Base-by-base conservation (phyloP, 305 asterid genomes). In the Petunia hybrid region DNA sequence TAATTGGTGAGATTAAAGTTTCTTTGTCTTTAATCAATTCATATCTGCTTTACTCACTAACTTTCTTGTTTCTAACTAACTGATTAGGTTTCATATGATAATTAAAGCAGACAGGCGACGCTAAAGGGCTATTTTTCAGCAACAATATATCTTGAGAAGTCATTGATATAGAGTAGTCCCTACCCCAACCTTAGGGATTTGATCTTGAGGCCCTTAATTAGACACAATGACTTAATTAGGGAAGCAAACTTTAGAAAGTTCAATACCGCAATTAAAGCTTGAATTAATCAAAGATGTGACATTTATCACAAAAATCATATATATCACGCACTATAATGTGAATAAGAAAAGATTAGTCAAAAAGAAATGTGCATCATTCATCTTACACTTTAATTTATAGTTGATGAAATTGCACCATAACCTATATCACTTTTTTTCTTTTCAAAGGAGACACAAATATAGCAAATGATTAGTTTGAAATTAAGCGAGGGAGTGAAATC, bases 11-110 rank as follows among this genome's bases (percentile, higher is more conserved):
- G 76, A 76, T 7, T 77, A 46, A 61, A 51, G 75, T 39, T 70
- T 71, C 46, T 78, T 45, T 57, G 38, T 75, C 82, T 68, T 84
- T n/a, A 78, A 78, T 78, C 65, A 76, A 22, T 16, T 40, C 45
- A 22, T 53, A 35, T 5, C 63, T 43, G 4, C 10, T 77, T 45
- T 35, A 35, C 35, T 9, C 31, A 13, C 55, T 62, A 8, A 31
- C 48, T 40, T 22, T 39, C 6, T 64, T 22, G 10, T 46, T 62
- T 45, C n/a, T 36, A 48, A 14, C 60, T 41, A 6, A 8, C 35
- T n/a, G 43, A 9, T 43, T 62, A 48, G 41, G 70, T 67, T 46
- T 53, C 71, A 79, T 74, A 79, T 77, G 66, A 4, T 43, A 40
- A 69, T 69, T n/a, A 45, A 70, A 3, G 31, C 22, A 46, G 31